Evolutionary conservation across 1,139 yeast genomes (phyloP).

Genomic region (Taphrina deformans): DNA sequence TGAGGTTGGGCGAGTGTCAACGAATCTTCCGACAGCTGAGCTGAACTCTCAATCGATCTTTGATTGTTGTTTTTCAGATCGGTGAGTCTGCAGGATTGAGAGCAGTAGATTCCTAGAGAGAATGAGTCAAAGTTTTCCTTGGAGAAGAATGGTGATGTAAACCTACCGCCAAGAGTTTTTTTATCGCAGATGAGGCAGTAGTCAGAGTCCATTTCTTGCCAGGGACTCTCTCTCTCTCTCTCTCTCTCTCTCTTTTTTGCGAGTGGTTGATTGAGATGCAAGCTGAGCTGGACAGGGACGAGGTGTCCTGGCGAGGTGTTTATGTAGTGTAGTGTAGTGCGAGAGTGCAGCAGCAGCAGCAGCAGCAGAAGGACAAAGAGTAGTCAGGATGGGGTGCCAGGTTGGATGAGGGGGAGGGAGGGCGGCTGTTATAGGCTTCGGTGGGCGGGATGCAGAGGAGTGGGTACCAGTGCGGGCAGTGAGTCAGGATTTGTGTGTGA

Average conservation of each 20-base stretch:
- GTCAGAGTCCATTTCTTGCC: slow-evolving; percentile 19
- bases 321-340: too few species aligned
- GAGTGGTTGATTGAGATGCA: background rate
- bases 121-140: background rate
- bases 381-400: too few species aligned
- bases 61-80: slow-evolving; percentile 5
- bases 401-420: background rate
- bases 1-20: background rate
- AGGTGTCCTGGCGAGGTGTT: too few species aligned
- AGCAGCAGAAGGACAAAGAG: background rate
- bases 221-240: too few species aligned
- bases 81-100: slow-evolving; percentile 22
- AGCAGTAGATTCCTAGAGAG: slow-evolving; percentile 29
- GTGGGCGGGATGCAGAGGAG: too few species aligned
- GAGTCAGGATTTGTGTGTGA: background rate
- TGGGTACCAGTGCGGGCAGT: slow-evolving; percentile 1
- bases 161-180: slow-evolving; percentile 30
- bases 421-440: background rate
- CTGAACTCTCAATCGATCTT: background rate
- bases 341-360: background rate
- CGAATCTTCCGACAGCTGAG: background rate
- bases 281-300: too few species aligned
- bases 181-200: slow-evolving; percentile 34
- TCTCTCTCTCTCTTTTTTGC: too few species aligned
- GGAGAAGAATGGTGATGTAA: background rate